Percentiles rank a stretch among this genome's conserved stretches.
Conservation (phyloP, 179 eudicot genomes). For the Camellia oleifera region DNA sequence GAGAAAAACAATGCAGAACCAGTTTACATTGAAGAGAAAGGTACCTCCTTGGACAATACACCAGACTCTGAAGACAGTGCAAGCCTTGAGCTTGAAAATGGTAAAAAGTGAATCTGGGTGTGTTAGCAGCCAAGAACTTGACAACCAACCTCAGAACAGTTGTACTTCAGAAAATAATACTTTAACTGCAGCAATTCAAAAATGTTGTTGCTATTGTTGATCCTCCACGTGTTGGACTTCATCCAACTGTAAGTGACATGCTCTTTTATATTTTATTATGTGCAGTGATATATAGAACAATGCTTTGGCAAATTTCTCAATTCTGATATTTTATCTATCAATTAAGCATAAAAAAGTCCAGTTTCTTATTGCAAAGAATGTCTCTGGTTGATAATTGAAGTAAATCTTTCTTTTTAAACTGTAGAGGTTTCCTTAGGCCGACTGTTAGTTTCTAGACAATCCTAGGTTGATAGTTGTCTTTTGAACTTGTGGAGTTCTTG, state of each 20-base stretch:
- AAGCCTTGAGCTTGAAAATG: slow-evolving; percentile 28
- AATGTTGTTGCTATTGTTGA: slow-evolving; percentile 94
- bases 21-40: slow-evolving; percentile 21
- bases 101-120: slow-evolving; percentile 20
- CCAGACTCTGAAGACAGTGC: slow-evolving; percentile 25
- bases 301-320: background rate
- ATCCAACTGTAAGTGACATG: slow-evolving; percentile 72
- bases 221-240: slow-evolving; percentile 99
- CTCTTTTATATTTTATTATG: slow-evolving; percentile 10
- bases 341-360: background rate
- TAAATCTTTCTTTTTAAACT: background rate
- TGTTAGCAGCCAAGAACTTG: slow-evolving; percentile 24
- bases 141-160: slow-evolving; percentile 21
- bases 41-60: slow-evolving; percentile 24
- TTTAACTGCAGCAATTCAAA: slow-evolving; percentile 41
- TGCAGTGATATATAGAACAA: background rate
- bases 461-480: background rate
- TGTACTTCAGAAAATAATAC: slow-evolving; percentile 24
- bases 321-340: background rate
- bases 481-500: background rate
- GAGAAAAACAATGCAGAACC: slow-evolving; percentile 35
- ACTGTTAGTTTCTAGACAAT: background rate
- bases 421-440: background rate
- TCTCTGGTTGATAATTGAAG: background rate
- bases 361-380: background rate